Evolutionary conservation across 208 protist genomes (phyloP).

Genomic region (Leishmania tropica): DNA sequence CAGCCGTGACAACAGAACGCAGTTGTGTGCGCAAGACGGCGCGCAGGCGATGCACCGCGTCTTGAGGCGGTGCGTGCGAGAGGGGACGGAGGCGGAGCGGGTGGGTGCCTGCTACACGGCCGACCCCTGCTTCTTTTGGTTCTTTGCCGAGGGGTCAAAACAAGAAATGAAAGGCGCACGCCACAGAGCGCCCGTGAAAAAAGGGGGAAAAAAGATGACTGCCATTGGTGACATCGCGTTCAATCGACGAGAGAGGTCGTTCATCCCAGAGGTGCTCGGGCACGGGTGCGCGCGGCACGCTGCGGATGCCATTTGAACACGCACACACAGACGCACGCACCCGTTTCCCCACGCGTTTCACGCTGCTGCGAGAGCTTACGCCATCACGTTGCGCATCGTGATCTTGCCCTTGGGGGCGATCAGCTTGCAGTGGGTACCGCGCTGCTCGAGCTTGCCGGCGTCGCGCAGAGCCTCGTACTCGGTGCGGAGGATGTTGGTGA

Average conservation of each 20-base stretch:
- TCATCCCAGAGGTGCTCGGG: no score
- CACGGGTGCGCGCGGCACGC: no score
- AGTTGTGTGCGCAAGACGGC: not conserved
- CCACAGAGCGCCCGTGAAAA: no score
- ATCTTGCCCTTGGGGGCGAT: constrained; percentile 85
- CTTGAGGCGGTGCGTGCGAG: not conserved
- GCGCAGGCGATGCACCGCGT: not conserved
- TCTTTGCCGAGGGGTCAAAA: no score
- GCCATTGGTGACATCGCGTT: no score
- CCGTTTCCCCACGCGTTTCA: not conserved
- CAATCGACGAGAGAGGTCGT: no score
- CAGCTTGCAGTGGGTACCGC: constrained; percentile 72
- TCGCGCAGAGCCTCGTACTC: constrained; percentile 73
- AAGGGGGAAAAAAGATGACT: no score
- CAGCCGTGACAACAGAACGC: not conserved
- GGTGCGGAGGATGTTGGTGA: constrained; percentile 77
- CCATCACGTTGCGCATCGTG: constrained; percentile 66
- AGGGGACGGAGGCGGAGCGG: no score
- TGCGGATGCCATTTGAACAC: not conserved
- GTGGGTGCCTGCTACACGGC: no score
- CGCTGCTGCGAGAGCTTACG: constrained; percentile 18
- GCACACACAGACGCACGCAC: not conserved
- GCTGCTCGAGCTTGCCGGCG: constrained; percentile 69
- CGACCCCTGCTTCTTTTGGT: no score
- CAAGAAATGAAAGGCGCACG: no score